Conservation (phyloP, 768 basidiomycete species). For the Kwoniella botswanensis region DNA sequence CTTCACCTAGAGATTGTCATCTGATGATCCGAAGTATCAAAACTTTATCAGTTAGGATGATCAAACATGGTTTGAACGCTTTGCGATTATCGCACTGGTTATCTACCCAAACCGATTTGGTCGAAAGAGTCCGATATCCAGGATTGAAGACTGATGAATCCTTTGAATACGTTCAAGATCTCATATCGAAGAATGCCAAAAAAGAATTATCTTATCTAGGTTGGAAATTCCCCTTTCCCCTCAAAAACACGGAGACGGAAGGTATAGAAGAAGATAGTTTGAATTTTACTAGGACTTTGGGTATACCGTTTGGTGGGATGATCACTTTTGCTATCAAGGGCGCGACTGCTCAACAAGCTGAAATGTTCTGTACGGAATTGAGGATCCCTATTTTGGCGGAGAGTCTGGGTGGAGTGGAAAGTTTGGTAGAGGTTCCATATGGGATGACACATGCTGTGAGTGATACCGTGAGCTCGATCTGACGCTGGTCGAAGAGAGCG, state of each 20-base stretch:
- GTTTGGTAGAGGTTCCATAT: conserved; percentile 82
- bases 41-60: conserved; percentile 86
- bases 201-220: conserved; percentile 65
- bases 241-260: conserved; percentile 21
- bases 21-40: conserved; percentile 88
- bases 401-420: conserved; percentile 89
- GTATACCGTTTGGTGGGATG: conserved; percentile 91
- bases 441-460: conserved; percentile 80
- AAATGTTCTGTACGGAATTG: conserved; percentile 70
- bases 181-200: conserved; percentile 70
- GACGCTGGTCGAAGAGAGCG: too few species aligned
- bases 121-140: conserved; percentile 86
- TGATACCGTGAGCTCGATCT: neutral
- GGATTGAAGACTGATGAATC: conserved; percentile 73
- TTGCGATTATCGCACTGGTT: conserved; percentile 74
- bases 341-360: conserved; percentile 63
- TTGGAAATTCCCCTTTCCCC: conserved; percentile 52
- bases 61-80: conserved; percentile 82
- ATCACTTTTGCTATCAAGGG: conserved; percentile 70
- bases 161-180: conserved; percentile 68
- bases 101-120: conserved; percentile 61
- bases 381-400: conserved; percentile 82
- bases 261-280: conserved; percentile 29
- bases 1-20: conserved; percentile 83
- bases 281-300: conserved; percentile 51